These are phyloP conservation scores for Rubus idaeus DNA, from an alignment of 306 rosid genomes.

Conservation along the genomic window DNA sequence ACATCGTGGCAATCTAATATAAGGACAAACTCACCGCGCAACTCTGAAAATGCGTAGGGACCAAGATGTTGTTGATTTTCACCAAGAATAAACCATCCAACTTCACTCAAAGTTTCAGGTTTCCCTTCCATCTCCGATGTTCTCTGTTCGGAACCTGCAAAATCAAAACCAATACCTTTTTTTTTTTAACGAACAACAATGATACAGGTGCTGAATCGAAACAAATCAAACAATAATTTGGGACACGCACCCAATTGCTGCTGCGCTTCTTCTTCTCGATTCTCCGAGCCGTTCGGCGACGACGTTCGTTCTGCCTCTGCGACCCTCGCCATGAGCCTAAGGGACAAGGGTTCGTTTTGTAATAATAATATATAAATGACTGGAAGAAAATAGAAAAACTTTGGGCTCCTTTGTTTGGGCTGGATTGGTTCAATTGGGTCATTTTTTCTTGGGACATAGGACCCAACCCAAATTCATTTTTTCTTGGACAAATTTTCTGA, in stretches of 20 bases:
- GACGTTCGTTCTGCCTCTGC: slow-evolving; percentile 28
- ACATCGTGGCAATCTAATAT: too few species aligned
- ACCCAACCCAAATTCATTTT: too few species aligned
- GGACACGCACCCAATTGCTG: slow-evolving; percentile 1
- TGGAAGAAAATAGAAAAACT: too few species aligned
- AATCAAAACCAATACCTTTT: neutral
- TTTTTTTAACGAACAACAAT: neutral
- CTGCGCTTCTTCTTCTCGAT: slow-evolving; percentile 18
- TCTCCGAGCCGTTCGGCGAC: slow-evolving; percentile 30
- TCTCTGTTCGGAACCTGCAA: slow-evolving; percentile 32
- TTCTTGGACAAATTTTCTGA: too few species aligned
- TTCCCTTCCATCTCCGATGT: slow-evolving; percentile 19
- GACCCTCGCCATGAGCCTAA: neutral
- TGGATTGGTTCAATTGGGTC: neutral
- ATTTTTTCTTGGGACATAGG: too few species aligned
- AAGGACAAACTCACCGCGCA: slow-evolving; percentile 62
- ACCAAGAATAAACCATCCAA: slow-evolving; percentile 83
- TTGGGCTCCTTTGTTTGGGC: neutral
- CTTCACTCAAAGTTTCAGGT: slow-evolving; percentile 34
- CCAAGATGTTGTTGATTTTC: slow-evolving; percentile 80
- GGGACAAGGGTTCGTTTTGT: neutral
- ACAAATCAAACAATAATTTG: neutral
- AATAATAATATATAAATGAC: too few species aligned
- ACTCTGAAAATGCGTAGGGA: slow-evolving; percentile 76
- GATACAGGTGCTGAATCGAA: neutral